These are phyloP conservation scores for Camelina hispida DNA, from an alignment of 345 rosid species.

Conservation along the genomic window DNA sequence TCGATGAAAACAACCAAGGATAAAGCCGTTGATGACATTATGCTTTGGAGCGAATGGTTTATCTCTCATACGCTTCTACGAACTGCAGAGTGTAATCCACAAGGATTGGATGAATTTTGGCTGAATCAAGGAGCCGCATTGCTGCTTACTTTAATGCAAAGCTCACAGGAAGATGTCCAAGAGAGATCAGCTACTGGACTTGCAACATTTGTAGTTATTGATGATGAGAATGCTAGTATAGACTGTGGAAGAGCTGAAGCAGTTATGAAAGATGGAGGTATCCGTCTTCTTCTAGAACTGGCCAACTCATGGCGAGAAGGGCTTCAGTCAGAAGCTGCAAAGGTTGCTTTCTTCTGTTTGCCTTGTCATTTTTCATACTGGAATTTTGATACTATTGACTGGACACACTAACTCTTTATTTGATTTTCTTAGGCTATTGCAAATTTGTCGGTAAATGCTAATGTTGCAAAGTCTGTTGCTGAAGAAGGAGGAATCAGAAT, in stretches of 20 bases:
- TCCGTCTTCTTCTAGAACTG: constrained; percentile 71
- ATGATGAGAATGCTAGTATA: constrained; percentile 85
- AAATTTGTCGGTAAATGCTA: constrained; percentile 79
- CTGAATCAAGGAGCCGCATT: constrained; percentile 80
- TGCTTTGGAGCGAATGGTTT: constrained; percentile 81
- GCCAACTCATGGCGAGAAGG: constrained; percentile 92
- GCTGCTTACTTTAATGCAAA: constrained; percentile 75
- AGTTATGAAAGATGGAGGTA: constrained; percentile 79
- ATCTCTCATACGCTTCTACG: constrained; percentile 74
- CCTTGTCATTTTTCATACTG: not conserved
- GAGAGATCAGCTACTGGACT: constrained; percentile 94
- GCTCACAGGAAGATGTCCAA: constrained; percentile 84
- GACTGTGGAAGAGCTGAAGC: constrained; percentile 88
- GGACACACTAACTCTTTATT: constrained; percentile 22
- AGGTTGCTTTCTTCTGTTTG: constrained; percentile 45
- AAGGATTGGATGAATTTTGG: constrained; percentile 76
- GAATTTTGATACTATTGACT: not conserved
- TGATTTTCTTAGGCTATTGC: constrained; percentile 68
- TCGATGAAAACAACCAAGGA: constrained; percentile 40
- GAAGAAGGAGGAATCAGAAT: constrained; percentile 78
- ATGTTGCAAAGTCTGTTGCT: constrained; percentile 84
- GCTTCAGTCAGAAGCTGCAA: constrained; percentile 87
- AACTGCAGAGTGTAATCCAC: constrained; percentile 75
- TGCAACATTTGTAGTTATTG: constrained; percentile 82
- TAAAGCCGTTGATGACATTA: constrained; percentile 59